Evolutionary conservation across 805 yeast species (phyloP).

Genomic region (Starmerella cellae): DNA sequence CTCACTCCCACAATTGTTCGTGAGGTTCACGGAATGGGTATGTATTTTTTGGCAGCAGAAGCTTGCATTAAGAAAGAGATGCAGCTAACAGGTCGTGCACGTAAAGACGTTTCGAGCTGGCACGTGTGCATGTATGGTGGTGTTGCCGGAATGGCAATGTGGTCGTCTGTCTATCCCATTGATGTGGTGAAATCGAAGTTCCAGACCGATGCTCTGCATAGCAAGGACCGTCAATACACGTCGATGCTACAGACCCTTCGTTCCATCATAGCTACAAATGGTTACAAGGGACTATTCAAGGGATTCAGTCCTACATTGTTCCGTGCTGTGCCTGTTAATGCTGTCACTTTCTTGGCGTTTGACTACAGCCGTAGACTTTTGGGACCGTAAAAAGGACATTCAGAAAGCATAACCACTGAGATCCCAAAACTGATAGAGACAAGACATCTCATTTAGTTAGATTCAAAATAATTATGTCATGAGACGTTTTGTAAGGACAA

Average conservation of each 20-base stretch:
- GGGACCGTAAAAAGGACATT: slow-evolving; percentile 18
- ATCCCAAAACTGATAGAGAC: no score
- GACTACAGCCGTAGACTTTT: slow-evolving; percentile 53
- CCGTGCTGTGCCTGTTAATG: slow-evolving; percentile 97
- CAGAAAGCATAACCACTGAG: no score
- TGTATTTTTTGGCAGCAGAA: slow-evolving; percentile 79
- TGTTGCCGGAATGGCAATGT: slow-evolving; percentile 76
- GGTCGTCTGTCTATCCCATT: slow-evolving; percentile 75
- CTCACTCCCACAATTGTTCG: slow-evolving; percentile 67
- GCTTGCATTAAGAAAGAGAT: slow-evolving; percentile 62
- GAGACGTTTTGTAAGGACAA: no score
- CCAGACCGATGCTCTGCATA: slow-evolving; percentile 58
- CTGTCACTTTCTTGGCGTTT: slow-evolving; percentile 88
- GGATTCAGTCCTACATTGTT: slow-evolving; percentile 87
- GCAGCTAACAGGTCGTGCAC: slow-evolving; percentile 32
- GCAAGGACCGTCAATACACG: slow-evolving; percentile 45
- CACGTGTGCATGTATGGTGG: slow-evolving; percentile 82
- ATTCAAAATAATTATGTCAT: no score
- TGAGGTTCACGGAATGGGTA: slow-evolving; percentile 79
- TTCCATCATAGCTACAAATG: slow-evolving; percentile 35
- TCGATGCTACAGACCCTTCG: slow-evolving; percentile 47
- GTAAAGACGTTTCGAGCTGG: slow-evolving; percentile 79
- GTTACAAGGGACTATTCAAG: slow-evolving; percentile 53
- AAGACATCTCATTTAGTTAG: no score
- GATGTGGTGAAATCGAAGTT: slow-evolving; percentile 84